These are phyloP conservation scores for Pleurotus giganteus DNA, from an alignment of 768 basidiomycete species.

Conservation along the genomic window DNA sequence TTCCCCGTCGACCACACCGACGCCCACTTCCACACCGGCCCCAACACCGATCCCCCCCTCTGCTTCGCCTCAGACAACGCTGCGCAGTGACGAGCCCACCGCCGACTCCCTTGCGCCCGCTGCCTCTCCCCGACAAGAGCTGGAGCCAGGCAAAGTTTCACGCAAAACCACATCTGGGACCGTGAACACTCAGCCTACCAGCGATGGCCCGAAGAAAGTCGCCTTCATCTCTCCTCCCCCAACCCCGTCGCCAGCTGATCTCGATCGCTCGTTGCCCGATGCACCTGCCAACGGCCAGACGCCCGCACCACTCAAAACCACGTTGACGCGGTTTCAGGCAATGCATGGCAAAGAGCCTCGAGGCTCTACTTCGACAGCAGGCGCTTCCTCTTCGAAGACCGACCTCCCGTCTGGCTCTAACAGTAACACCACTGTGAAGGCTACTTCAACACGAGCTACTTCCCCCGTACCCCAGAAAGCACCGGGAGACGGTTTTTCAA, in stretches of 20 bases:
- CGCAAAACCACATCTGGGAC: conserved; percentile 33
- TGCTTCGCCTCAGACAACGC: conserved; percentile 18
- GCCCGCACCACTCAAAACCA: conserved; percentile 54
- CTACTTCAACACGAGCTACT: conserved; percentile 61
- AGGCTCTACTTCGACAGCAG: conserved; percentile 58
- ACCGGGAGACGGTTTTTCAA: conserved; percentile 44
- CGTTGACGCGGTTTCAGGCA: conserved; percentile 75
- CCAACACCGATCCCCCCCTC: conserved; percentile 18
- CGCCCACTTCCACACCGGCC: conserved; percentile 29
- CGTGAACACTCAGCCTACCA: conserved; percentile 22
- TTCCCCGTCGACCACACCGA: conserved; percentile 30
- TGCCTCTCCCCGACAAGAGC: conserved; percentile 19
- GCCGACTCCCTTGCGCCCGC: conserved; percentile 8
- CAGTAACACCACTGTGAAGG: conserved; percentile 36
- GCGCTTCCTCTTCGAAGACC: conserved; percentile 59
- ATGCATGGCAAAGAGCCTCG: conserved; percentile 70
- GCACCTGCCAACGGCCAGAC: conserved; percentile 31
- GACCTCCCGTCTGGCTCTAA: conserved; percentile 48
- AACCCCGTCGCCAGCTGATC: conserved; percentile 47
- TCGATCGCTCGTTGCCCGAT: conserved; percentile 54
- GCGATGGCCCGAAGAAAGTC: conserved; percentile 77
- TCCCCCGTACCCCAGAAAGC: conserved; percentile 56
- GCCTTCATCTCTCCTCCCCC: conserved; percentile 84
- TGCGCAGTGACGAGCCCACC: conserved; percentile 27
- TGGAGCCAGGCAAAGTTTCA: conserved; percentile 29